A percentile compares a stretch with the other conserved stretches of the same genome.
These are phyloP conservation scores for Reticulascus tulasneorum DNA, from an alignment of 2,329 filamentous ascomycete species.

Conservation along the genomic window DNA sequence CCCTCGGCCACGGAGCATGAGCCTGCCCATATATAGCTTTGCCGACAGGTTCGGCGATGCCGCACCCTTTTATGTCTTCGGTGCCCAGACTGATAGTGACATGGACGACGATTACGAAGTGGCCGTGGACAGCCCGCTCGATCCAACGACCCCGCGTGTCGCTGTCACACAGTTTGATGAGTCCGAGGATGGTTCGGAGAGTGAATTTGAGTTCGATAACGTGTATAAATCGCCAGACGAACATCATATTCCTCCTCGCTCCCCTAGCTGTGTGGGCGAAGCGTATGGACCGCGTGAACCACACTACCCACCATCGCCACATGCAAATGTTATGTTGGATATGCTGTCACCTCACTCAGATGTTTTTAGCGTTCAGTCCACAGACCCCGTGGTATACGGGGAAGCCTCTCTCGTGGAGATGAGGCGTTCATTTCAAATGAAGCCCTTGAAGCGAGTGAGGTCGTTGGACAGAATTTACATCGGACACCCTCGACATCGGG, in stretches of 20 bases:
- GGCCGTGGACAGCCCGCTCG: conserved; percentile 1
- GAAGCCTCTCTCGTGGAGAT: conserved; percentile 36
- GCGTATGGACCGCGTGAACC: conserved; percentile 18
- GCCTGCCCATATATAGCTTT: conserved; percentile 43
- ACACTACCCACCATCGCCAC: conserved; percentile 11
- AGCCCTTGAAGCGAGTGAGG: conserved; percentile 25
- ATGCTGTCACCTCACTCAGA: conserved; percentile 29
- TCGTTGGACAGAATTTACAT: conserved; percentile 34
- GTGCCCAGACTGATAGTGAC: conserved; percentile 19
- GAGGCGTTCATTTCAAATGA: conserved; percentile 20
- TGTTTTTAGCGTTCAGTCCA: conserved; percentile 26
- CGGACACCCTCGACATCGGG: conserved; percentile 24
- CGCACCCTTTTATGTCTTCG: conserved; percentile 47
- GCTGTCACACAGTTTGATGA: conserved; percentile 42
- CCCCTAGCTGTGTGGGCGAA: conserved; percentile 32
- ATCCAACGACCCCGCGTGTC: conserved; percentile 19
- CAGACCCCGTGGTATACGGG: conserved; percentile 34
- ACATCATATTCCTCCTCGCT: conserved; percentile 8
- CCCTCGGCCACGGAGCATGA: conserved; percentile 42
- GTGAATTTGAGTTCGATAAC: conserved; percentile 46
- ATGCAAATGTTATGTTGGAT: conserved; percentile 13
- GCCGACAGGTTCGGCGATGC: conserved; percentile 38
- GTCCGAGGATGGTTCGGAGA: conserved; percentile 81
- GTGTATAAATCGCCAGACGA: conserved; percentile 15
- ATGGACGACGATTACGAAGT: not conserved